phyloP scores from a whole-genome alignment of 305 asterid genomes.

The Striga hermonthica region DNA sequence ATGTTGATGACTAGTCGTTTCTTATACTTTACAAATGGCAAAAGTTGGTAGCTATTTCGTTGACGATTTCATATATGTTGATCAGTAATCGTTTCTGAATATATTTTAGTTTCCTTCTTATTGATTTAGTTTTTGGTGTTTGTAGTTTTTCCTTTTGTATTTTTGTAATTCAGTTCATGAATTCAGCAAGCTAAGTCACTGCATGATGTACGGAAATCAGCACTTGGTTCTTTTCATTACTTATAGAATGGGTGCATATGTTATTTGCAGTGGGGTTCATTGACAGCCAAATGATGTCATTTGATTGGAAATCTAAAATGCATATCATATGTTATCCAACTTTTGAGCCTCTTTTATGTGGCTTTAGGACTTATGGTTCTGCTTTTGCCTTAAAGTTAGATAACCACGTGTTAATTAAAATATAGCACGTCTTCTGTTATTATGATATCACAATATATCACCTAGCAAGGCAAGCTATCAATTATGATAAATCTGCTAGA shows the following conservation, averaged over 20 bases:
- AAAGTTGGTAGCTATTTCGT: background rate
- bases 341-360: background rate
- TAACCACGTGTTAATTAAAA: slow-evolving; percentile 5
- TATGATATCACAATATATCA: background rate
- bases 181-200: too few species aligned
- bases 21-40: background rate
- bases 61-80: slow-evolving; percentile 11
- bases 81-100: background rate
- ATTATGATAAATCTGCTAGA: background rate
- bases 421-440: background rate
- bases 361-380: background rate
- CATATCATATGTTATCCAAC: background rate
- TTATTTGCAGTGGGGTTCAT: background rate
- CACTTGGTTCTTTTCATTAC: background rate
- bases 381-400: background rate
- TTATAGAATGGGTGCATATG: background rate
- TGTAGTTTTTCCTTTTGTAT: background rate
- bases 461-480: background rate
- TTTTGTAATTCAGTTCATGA: too few species aligned
- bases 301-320: background rate
- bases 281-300: background rate
- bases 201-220: background rate
- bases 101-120: background rate
- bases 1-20: background rate
- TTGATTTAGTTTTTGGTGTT: slow-evolving; percentile 8